phyloP scores from a whole-genome alignment of 768 basidiomycete genomes.

The Hydnomerulius pinastri region DNA sequence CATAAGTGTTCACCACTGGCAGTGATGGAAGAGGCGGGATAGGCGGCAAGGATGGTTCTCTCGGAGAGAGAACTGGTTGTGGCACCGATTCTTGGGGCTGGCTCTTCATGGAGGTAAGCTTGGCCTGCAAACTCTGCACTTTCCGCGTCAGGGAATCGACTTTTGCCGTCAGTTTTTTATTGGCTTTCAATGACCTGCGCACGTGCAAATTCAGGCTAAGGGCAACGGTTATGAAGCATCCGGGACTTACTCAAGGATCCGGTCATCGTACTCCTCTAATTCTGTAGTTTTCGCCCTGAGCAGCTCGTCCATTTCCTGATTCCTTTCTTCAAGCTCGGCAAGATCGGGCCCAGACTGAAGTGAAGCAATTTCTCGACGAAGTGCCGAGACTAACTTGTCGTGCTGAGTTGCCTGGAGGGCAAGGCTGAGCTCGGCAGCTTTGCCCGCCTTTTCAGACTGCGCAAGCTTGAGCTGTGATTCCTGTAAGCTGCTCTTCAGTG shows the following conservation, averaged over 20 bases:
- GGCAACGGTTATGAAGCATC: conserved; percentile 4
- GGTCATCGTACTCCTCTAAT: conserved; percentile 85
- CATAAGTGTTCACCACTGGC: conserved; percentile 13
- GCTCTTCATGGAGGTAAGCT: conserved; percentile 57
- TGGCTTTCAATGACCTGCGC: conserved; percentile 71
- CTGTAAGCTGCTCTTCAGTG: conserved; percentile 43
- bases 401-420: conserved; percentile 66
- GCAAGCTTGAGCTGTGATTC: conserved; percentile 45
- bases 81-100: conserved; percentile 22
- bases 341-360: conserved; percentile 58
- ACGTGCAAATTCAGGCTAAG: conserved; percentile 5
- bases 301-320: conserved; percentile 75
- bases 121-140: conserved; percentile 69
- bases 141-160: conserved; percentile 74
- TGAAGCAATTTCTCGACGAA: conserved; percentile 56
- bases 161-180: conserved; percentile 72
- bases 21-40: conserved; percentile 20
- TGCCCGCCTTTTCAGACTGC: conserved; percentile 57
- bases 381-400: conserved; percentile 58
- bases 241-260: conserved; percentile 62
- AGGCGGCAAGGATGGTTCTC: conserved; percentile 6
- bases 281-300: conserved; percentile 69
- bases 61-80: conserved; percentile 11
- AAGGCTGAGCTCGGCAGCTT: conserved; percentile 66
- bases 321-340: conserved; percentile 65